Percentiles rank a stretch among this genome's conserved stretches.
These are phyloP conservation scores for Raddia guianensis DNA, from an alignment of 176 grass and related monocot species.

Conservation along the genomic window DNA sequence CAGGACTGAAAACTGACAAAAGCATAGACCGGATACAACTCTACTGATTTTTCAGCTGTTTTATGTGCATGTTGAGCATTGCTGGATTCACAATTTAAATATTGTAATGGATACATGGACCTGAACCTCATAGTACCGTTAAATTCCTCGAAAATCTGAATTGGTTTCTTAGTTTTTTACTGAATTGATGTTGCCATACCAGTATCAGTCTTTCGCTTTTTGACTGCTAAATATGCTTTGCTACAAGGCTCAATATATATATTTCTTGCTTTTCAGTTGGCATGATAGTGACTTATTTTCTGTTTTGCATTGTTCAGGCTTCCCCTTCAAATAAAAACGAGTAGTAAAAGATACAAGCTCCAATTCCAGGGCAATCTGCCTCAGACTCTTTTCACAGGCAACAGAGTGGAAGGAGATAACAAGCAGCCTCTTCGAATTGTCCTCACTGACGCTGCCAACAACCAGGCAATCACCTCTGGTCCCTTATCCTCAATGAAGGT, in stretches of 20 bases:
- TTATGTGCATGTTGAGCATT: not conserved
- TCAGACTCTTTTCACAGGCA: constrained; percentile 75
- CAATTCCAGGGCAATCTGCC: constrained; percentile 74
- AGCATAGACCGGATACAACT: not conserved
- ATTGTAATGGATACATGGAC: not conserved
- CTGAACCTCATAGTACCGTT: not conserved
- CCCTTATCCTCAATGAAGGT: constrained; percentile 66
- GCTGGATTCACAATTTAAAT: constrained; percentile 16
- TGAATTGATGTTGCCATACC: constrained; percentile 10
- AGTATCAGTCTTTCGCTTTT: constrained; percentile 23
- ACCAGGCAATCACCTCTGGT: constrained; percentile 54
- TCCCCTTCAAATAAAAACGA: constrained; percentile 52
- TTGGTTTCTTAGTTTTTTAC: constrained; percentile 2
- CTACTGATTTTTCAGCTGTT: not conserved
- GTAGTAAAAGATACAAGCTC: constrained; percentile 65
- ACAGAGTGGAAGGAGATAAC: constrained; percentile 67
- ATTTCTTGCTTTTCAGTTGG: constrained; percentile 6
- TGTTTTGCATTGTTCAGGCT: constrained; percentile 49
- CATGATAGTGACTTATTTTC: constrained; percentile 23
- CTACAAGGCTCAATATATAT: not conserved
- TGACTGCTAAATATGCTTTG: constrained; percentile 25
- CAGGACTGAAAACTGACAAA: constrained; percentile 10
- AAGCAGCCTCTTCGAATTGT: constrained; percentile 65
- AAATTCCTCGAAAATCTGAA: constrained; percentile 8
- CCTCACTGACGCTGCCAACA: constrained; percentile 57